Percentiles rank a stretch among this genome's conserved stretches.
Evolutionary conservation across 2,329 filamentous ascomycete genomes (phyloP).

Genomic region (Arthroderma sp.): DNA sequence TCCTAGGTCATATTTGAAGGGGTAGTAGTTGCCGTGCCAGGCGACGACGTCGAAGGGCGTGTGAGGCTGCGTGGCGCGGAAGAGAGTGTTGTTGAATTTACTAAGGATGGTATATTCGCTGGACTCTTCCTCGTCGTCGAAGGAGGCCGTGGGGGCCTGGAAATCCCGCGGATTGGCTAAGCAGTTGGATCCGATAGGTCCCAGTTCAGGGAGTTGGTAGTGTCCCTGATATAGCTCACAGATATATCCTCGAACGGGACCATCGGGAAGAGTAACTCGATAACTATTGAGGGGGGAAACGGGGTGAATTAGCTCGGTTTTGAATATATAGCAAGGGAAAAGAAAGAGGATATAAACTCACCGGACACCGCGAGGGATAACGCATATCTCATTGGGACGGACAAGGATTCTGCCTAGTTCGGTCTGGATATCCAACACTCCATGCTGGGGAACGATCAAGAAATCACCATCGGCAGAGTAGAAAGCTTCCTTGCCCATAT

Average conservation of each 20-base stretch:
- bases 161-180: constrained; percentile 69
- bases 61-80: constrained; percentile 53
- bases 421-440: constrained; percentile 61
- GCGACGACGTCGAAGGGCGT: constrained; percentile 68
- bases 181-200: constrained; percentile 60
- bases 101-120: constrained; percentile 45
- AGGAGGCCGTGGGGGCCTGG: constrained; percentile 57
- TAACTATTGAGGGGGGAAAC: constrained; percentile 41
- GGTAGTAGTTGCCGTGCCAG: constrained; percentile 71
- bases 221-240: constrained; percentile 63
- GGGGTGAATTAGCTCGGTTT: background rate
- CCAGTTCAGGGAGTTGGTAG: constrained; percentile 59
- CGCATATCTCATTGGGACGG: constrained; percentile 65
- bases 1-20: constrained; percentile 70
- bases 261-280: constrained; percentile 52
- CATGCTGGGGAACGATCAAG: constrained; percentile 63
- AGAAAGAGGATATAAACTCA: constrained; percentile 14
- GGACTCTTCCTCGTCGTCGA: constrained; percentile 44
- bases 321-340: background rate
- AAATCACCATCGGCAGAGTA: constrained; percentile 76
- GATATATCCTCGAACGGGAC: constrained; percentile 58
- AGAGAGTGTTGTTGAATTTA: constrained; percentile 58
- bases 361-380: constrained; percentile 62
- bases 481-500: constrained; percentile 68
- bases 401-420: constrained; percentile 64